Evolutionary conservation across 2,329 filamentous ascomycete genomes (phyloP).

Genomic region (Fusarium begoniae): DNA sequence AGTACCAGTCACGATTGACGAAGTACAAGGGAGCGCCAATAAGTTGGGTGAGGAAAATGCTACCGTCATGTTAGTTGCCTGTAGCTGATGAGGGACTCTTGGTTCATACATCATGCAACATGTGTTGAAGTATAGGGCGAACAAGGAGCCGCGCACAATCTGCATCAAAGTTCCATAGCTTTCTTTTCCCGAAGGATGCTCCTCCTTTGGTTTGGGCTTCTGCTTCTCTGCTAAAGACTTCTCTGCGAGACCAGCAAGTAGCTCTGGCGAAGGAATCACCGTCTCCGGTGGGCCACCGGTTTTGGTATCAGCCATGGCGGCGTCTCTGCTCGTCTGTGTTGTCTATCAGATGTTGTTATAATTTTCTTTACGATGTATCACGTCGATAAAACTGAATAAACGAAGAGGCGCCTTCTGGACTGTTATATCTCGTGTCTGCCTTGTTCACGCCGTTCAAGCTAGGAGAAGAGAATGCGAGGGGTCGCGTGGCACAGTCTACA

Average conservation of each 20-base stretch:
- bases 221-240: constrained; percentile 18
- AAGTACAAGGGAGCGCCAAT: constrained; percentile 80
- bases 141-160: constrained; percentile 60
- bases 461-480: constrained; percentile 21
- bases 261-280: constrained; percentile 45
- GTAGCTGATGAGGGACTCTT: background rate
- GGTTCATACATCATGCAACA: constrained; percentile 64
- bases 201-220: constrained; percentile 15
- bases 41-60: constrained; percentile 76
- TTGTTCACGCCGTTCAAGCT: background rate
- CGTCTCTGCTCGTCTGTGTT: background rate
- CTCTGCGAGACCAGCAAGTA: constrained; percentile 37
- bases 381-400: background rate
- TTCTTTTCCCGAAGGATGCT: constrained; percentile 65
- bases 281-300: constrained; percentile 37
- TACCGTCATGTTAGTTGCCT: constrained; percentile 44
- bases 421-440: constrained; percentile 30
- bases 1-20: constrained; percentile 79
- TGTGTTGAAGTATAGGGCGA: constrained; percentile 61
- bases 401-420: background rate
- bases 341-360: constrained; percentile 1
- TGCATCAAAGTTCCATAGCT: constrained; percentile 62
- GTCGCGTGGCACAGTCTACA: constrained; percentile 30
- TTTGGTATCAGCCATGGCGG: constrained; percentile 41
- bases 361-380: background rate